These are phyloP conservation scores for Dictyostelium capitatum DNA, from an alignment of 78 protist genomes.

Conservation along the genomic window DNA sequence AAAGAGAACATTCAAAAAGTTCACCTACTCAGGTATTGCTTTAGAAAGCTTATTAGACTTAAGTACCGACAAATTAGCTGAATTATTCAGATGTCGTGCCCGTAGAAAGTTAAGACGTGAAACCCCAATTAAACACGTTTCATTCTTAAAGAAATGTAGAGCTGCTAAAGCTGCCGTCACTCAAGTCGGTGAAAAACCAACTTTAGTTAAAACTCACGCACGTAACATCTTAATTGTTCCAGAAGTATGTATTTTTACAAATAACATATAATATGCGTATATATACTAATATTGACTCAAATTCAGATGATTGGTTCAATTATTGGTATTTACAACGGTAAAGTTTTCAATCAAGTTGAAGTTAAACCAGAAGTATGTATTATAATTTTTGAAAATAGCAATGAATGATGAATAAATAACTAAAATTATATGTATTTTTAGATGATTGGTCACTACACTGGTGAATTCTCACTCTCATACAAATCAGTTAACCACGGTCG, in stretches of 20 bases:
- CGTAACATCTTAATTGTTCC: slow-evolving; percentile 98
- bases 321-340: slow-evolving; percentile 99
- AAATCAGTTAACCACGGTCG: slow-evolving; percentile 99
- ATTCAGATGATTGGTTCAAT: slow-evolving; percentile 98
- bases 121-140: slow-evolving; percentile 89
- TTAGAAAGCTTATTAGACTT: slow-evolving; percentile 97
- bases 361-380: slow-evolving; percentile 95
- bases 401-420: too few species aligned
- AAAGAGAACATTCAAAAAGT: slow-evolving; percentile 97
- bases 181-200: slow-evolving; percentile 98
- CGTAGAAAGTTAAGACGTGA: slow-evolving; percentile 98
- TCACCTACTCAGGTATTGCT: slow-evolving; percentile 98
- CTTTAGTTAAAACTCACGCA: slow-evolving; percentile 98
- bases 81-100: slow-evolving; percentile 94
- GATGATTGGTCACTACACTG: slow-evolving; percentile 99
- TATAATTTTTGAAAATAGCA: too few species aligned
- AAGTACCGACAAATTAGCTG: slow-evolving; percentile 86
- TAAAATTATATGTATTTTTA: too few species aligned
- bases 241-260: not conserved
- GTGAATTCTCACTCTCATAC: slow-evolving; percentile 99
- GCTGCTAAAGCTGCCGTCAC: slow-evolving; percentile 90
- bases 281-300: not conserved
- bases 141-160: slow-evolving; percentile 94
- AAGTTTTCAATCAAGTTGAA: slow-evolving; percentile 97
- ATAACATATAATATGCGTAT: too few species aligned